These are phyloP conservation scores for Trichoderma reesei DNA, from an alignment of 495 filamentous ascomycete genomes.

Conservation along the genomic window DNA sequence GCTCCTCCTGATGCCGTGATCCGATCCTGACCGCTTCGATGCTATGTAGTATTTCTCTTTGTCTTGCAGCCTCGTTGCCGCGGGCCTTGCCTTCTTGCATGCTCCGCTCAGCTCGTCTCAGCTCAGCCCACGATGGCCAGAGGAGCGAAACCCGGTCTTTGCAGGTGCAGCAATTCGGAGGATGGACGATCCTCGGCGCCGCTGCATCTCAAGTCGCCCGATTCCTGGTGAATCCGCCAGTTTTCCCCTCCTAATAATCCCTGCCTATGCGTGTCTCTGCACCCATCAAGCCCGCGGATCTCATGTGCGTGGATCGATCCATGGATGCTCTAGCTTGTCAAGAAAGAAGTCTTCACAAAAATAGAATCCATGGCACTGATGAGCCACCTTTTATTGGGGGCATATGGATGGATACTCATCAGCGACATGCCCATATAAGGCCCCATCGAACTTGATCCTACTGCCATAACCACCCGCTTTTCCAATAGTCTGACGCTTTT, in stretches of 20 bases:
- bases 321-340: background rate
- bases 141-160: background rate
- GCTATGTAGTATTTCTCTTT: background rate
- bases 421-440: background rate
- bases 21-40: background rate
- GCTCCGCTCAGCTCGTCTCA: background rate
- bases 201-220: background rate
- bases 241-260: too few species aligned
- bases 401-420: background rate
- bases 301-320: background rate
- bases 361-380: background rate
- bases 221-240: too few species aligned
- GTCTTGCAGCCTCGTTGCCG: background rate
- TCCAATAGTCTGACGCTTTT: background rate
- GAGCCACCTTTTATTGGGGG: background rate
- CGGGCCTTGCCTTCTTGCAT: background rate
- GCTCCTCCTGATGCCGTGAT: background rate
- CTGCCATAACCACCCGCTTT: background rate
- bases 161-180: background rate
- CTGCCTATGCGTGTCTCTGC: background rate
- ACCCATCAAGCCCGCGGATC: too few species aligned
- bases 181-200: background rate
- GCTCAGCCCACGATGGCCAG: background rate
- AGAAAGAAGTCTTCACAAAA: background rate
- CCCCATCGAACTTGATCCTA: background rate